phyloP scores from a whole-genome alignment of 129 eudicot species.

The Oenanthe sinensis region DNA sequence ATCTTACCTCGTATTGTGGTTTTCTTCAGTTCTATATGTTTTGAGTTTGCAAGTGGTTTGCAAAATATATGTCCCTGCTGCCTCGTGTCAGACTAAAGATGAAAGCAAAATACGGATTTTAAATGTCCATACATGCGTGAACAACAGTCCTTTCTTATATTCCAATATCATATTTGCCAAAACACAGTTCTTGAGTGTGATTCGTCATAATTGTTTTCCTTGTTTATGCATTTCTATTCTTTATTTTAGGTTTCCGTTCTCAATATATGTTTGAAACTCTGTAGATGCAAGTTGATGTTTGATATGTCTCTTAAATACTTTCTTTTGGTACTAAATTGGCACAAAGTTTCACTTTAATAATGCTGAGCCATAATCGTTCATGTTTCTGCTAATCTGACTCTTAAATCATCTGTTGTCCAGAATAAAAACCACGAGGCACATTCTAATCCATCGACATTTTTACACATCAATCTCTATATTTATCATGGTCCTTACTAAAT shows the following conservation, averaged over 20 bases:
- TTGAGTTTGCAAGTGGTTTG: not conserved
- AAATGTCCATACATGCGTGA: not conserved
- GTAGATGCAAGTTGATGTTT: not conserved
- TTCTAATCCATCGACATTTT: not conserved
- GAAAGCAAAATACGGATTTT: not conserved
- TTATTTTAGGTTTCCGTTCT: not conserved
- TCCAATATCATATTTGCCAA: not conserved
- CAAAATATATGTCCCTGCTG: not conserved
- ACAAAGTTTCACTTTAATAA: not conserved
- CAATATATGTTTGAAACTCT: not conserved
- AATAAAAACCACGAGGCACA: not conserved
- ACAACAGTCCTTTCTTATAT: not conserved
- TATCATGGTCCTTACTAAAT: not conserved
- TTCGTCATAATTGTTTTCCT: not conserved
- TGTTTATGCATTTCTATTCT: not conserved
- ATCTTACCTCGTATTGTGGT: not conserved
- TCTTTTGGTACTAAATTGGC: not conserved
- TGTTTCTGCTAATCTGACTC: not conserved
- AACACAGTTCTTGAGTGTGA: not conserved
- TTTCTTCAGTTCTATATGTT: not conserved
- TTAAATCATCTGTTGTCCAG: not conserved
- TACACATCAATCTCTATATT: not conserved
- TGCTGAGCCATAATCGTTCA: too few species aligned
- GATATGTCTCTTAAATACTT: not conserved
- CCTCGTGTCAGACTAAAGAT: not conserved